phyloP scores from a whole-genome alignment of 148 eudicot species.

The Limonium bicolor region DNA sequence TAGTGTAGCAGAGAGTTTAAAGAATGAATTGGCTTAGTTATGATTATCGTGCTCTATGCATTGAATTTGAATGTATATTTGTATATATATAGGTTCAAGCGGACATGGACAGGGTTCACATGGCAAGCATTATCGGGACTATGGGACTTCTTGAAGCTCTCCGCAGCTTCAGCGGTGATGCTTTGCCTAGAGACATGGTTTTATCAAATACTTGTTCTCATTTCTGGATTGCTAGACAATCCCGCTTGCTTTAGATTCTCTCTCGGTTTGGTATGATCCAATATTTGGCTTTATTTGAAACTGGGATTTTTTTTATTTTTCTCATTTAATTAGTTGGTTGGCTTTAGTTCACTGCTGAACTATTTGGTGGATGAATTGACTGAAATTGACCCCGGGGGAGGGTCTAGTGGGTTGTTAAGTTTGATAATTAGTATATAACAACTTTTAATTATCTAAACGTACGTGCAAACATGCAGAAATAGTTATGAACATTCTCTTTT shows the following conservation, averaged over 20 bases:
- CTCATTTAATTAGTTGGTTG: no score
- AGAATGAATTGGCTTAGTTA: no score
- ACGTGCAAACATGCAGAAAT: neutral
- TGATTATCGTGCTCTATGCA: no score
- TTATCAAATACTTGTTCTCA: slow-evolving; percentile 24
- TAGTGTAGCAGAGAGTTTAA: no score
- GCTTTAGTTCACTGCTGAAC: no score
- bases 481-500: no score
- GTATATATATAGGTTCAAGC: slow-evolving; percentile 1
- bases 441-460: neutral
- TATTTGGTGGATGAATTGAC: no score
- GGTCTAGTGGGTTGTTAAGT: no score
- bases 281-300: neutral
- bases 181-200: slow-evolving; percentile 49
- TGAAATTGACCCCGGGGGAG: no score
- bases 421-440: neutral
- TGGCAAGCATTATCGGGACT: slow-evolving; percentile 30
- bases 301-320: no score
- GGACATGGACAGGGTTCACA: slow-evolving; percentile 37
- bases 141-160: slow-evolving; percentile 22
- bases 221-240: slow-evolving; percentile 31
- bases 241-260: slow-evolving; percentile 37
- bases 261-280: slow-evolving; percentile 27
- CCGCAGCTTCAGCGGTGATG: slow-evolving; percentile 43
- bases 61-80: neutral